Conservation (phyloP, 2,329 filamentous ascomycete genomes). For the Ceratocystis eucalypticola region DNA sequence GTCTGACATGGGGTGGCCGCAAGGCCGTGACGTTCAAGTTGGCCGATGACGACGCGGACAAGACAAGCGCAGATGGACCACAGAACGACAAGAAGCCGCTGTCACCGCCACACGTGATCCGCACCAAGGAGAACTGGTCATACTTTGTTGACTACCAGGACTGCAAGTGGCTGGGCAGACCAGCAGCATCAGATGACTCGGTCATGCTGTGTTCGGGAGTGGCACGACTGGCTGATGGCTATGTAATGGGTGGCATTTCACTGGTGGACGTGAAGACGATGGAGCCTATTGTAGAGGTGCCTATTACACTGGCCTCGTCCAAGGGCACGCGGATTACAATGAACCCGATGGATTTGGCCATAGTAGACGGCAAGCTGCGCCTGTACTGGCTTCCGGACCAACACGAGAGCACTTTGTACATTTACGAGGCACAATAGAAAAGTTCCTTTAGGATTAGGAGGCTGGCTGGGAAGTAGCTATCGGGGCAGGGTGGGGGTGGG, state of each 20-base stretch:
- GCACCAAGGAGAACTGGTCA: slow-evolving; percentile 28
- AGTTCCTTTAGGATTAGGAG: background rate
- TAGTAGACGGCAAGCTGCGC: slow-evolving; percentile 33
- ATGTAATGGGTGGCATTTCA: slow-evolving; percentile 33
- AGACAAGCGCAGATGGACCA: background rate
- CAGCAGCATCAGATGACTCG: slow-evolving; percentile 26
- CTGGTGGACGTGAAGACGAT: slow-evolving; percentile 34
- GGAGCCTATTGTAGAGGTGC: slow-evolving; percentile 34
- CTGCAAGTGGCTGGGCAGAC: slow-evolving; percentile 37
- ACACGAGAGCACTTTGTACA: slow-evolving; percentile 33
- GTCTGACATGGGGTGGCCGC: slow-evolving; percentile 35
- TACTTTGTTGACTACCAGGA: slow-evolving; percentile 39
- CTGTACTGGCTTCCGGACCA: slow-evolving; percentile 37
- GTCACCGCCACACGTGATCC: slow-evolving; percentile 17
- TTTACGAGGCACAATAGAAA: slow-evolving; percentile 30
- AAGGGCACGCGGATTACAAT: slow-evolving; percentile 32
- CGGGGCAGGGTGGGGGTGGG: background rate
- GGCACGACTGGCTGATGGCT: slow-evolving; percentile 23
- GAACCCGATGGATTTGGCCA: slow-evolving; percentile 35
- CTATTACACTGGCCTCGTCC: slow-evolving; percentile 30
- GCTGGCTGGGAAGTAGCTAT: background rate
- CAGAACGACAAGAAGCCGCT: background rate
- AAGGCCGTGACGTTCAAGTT: slow-evolving; percentile 30
- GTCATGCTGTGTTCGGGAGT: slow-evolving; percentile 38
- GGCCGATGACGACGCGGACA: background rate